Conservation (phyloP, 345 rosid species). For the Salix suchowensis region DNA sequence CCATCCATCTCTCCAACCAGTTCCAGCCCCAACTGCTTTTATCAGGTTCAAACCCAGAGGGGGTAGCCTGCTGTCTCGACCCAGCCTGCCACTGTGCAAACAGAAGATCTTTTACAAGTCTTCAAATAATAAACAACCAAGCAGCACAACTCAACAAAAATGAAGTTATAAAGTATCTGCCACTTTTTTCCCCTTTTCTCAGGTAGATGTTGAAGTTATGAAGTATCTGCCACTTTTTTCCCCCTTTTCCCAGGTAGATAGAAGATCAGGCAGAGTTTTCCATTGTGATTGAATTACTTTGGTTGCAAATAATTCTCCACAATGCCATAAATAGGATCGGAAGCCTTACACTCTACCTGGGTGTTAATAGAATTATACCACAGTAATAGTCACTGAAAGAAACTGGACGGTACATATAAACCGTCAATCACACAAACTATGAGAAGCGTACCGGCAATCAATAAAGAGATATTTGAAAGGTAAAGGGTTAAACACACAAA, state of each 20-base stretch:
- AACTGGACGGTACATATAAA: background rate
- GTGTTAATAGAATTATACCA: background rate
- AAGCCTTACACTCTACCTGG: background rate
- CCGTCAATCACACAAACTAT: background rate
- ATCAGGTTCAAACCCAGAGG: slow-evolving; percentile 78
- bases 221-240: background rate
- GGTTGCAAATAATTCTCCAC: background rate
- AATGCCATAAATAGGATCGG: background rate
- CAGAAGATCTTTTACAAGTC: background rate
- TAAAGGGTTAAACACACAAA: background rate
- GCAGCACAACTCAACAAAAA: background rate
- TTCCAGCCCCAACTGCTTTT: slow-evolving; percentile 99
- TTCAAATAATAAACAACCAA: background rate
- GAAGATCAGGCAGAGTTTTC: background rate
- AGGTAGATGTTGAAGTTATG: background rate
- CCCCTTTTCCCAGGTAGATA: background rate
- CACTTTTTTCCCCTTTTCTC: background rate
- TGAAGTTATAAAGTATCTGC: background rate
- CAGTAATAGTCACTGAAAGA: slow-evolving; percentile 4
- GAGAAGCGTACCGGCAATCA: background rate
- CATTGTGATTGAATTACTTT: no score
- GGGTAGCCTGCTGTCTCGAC: slow-evolving; percentile 57
- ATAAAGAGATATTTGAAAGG: background rate
- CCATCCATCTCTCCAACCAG: slow-evolving; percentile 99
- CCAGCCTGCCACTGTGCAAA: slow-evolving; percentile 93